Percentiles rank a stretch among this genome's conserved stretches.
Conservation (phyloP, 768 basidiomycete genomes). For the Suillus americanus region DNA sequence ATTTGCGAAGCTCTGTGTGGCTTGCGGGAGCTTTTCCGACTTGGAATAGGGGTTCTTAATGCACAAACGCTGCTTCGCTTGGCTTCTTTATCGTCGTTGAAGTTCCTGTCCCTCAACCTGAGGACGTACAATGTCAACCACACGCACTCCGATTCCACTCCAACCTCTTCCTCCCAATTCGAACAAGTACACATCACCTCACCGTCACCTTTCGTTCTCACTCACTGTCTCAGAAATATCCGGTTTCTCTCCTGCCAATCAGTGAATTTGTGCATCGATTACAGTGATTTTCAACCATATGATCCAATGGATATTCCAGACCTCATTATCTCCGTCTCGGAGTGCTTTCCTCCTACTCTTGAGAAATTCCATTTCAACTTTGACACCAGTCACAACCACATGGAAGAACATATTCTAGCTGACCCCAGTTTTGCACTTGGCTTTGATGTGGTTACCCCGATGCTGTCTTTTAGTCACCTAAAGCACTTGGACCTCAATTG, state of each 20-base stretch:
- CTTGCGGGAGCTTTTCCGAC: neutral
- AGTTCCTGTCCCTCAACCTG: neutral
- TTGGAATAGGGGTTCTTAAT: neutral
- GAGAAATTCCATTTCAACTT: neutral
- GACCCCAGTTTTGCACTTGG: neutral
- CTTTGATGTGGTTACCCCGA: neutral
- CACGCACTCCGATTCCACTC: neutral
- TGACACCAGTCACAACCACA: neutral
- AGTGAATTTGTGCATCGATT: neutral
- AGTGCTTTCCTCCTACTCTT: neutral
- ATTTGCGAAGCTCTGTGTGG: neutral
- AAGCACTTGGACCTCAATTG: neutral
- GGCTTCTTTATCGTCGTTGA: neutral
- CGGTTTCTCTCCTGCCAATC: neutral
- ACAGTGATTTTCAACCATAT: neutral
- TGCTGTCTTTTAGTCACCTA: neutral
- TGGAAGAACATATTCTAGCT: neutral
- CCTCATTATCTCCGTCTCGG: neutral
- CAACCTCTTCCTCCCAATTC: neutral
- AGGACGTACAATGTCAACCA: neutral
- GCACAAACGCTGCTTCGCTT: neutral
- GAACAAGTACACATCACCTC: neutral
- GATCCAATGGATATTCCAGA: neutral
- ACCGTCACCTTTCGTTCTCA: neutral
- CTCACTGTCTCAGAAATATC: neutral